Base-by-base conservation (phyloP, 2,329 filamentous ascomycete genomes). In the Endocalyx cinctus region DNA sequence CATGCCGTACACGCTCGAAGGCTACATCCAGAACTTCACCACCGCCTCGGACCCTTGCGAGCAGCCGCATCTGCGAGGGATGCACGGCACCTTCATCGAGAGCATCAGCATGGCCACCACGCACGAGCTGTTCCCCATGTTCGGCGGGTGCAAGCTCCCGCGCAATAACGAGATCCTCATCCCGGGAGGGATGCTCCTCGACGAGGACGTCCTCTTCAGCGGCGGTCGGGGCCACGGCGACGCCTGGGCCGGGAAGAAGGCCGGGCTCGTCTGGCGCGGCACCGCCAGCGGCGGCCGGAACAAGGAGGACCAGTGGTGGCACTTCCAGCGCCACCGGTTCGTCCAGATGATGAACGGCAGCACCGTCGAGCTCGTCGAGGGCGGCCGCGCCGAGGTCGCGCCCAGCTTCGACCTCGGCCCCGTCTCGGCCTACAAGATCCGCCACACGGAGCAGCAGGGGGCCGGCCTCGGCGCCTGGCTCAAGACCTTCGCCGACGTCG, bases 311-410 rank as follows among this genome's bases (percentile, higher is more conserved):
- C 82, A 73, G 39, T 87, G 82, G 81, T 67, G 67, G 20, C 72
- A 76, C 20, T 83, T 84, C 47, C 82, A 86, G 41, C 77, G 82
- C n/a, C 81, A 84, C 46, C 77, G 82, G 4, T 75, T 86, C 37
- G 63, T 85, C 17, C 67, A 78, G 38, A 82, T 85, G 77, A 61
- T 82, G 29, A 85, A 87, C 47, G 71, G 70, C 7, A 81, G 77
- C 1, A 69, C 64, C 13, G 73, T 81, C 15, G 8, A 23, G 8
- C 8, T 23, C 17, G 49, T 57, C 7, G 63, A 72, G 20, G 72
- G 80, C 48, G 48, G 57, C 25, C 50, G 54, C 12, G 54, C 47
- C 22, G 43, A 55, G 29, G n/a, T n/a, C n/a, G 51, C 70, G 19
- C 52, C 58, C 40, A 72, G 72, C 7, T 78, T 76, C 45, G 62